Evolutionary conservation across 2,329 filamentous ascomycete genomes (phyloP).

Genomic region (Penicillium fuscoglaucum): DNA sequence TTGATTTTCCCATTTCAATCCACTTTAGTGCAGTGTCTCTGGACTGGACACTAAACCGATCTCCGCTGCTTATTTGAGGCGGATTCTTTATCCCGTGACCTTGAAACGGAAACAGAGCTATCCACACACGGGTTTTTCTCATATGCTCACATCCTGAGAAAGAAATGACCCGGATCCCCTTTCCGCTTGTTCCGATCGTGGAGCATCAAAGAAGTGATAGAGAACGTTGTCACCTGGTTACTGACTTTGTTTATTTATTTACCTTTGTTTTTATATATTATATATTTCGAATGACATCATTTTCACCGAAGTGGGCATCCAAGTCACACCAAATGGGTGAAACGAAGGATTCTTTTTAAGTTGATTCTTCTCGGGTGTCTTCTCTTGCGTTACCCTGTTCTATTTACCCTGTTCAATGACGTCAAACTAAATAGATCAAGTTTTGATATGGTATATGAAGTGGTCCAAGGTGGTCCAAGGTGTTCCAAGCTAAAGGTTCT

Average conservation of each 20-base stretch:
- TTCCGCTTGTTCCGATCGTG: slow-evolving; percentile 10
- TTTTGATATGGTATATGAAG: neutral
- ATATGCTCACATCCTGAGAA: slow-evolving; percentile 1
- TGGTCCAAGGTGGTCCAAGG: no score
- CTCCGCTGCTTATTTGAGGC: slow-evolving; percentile 10
- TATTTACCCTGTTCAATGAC: slow-evolving; percentile 1
- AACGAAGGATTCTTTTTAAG: neutral
- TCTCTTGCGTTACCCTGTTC: neutral
- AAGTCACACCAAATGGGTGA: neutral
- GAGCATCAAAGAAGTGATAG: slow-evolving; percentile 6
- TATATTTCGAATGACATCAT: neutral
- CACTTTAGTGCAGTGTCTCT: neutral
- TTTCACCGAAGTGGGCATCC: neutral
- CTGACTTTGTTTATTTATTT: neutral
- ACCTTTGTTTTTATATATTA: neutral
- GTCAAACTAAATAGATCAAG: neutral
- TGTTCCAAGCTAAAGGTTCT: no score
- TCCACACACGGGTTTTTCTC: neutral
- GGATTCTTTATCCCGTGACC: slow-evolving; percentile 2
- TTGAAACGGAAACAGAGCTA: neutral
- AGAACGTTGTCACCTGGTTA: neutral
- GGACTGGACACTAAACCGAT: slow-evolving; percentile 5
- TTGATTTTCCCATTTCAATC: neutral
- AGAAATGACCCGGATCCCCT: slow-evolving; percentile 3
- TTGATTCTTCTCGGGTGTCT: neutral